Evolutionary conservation across 73 alveolate species (phyloP).

Genomic region (Tetrahymena borealis): DNA sequence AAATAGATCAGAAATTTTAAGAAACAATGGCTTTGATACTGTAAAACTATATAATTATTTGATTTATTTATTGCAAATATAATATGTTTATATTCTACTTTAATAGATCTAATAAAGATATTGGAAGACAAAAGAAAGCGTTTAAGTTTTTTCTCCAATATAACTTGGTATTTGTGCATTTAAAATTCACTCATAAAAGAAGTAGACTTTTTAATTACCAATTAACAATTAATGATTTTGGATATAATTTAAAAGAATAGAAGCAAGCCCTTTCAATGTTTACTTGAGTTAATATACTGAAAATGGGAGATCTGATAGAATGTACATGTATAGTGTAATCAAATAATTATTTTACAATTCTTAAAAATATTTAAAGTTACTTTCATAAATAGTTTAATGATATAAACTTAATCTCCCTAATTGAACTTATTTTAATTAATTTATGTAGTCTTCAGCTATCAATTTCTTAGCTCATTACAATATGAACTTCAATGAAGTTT

Average conservation of each 20-base stretch:
- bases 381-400: not conserved
- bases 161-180: not conserved
- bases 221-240: not conserved
- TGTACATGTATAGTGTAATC: not conserved
- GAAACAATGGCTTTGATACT: not conserved
- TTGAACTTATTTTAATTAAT: not conserved
- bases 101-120: not conserved
- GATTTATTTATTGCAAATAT: not conserved
- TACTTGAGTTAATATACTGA: not conserved
- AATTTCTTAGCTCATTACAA: not conserved
- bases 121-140: not conserved
- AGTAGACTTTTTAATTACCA: not conserved
- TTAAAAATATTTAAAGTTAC: not conserved
- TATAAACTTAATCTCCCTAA: not conserved
- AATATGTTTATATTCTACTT: not conserved
- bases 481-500: not conserved
- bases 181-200: not conserved
- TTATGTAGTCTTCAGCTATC: not conserved
- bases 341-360: not conserved
- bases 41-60: not conserved
- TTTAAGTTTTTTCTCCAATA: not conserved
- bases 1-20: not conserved
- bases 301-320: not conserved
- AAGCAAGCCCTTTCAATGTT: not conserved
- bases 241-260: no score